phyloP scores from a whole-genome alignment of 1,284 basidiomycete species.

The Trichosporon sp. region DNA sequence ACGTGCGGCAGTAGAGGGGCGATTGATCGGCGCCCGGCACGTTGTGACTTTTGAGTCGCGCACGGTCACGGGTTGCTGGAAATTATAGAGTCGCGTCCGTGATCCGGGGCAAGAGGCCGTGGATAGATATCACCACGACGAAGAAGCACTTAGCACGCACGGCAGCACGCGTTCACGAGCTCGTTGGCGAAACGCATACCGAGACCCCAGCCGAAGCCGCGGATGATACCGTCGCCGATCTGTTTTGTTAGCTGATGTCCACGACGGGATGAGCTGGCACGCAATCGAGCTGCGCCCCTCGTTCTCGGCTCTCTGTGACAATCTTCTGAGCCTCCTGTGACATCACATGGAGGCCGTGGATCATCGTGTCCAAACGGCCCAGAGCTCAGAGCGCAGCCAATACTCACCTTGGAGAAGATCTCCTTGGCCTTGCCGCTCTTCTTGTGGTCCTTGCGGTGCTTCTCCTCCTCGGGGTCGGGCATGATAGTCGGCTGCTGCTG shows the following conservation, averaged over 20 bases:
- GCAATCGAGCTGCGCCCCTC: too few species aligned
- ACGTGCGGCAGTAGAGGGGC: background rate
- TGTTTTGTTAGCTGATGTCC: background rate
- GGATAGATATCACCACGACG: too few species aligned
- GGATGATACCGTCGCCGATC: slow-evolving; percentile 24
- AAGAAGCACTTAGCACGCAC: background rate
- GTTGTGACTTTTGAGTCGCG: background rate
- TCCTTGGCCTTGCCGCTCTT: slow-evolving; percentile 15
- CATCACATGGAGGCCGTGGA: too few species aligned
- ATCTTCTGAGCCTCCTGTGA: too few species aligned
- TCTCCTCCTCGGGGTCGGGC: slow-evolving; percentile 14
- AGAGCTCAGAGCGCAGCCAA: too few species aligned
- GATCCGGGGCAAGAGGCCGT: background rate
- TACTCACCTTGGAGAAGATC: slow-evolving; percentile 21
- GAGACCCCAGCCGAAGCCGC: slow-evolving; percentile 26
- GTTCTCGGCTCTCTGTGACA: too few species aligned
- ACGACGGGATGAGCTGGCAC: too few species aligned
- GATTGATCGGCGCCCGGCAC: background rate
- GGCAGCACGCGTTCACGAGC: slow-evolving; percentile 23
- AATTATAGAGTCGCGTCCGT: background rate
- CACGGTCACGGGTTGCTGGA: background rate
- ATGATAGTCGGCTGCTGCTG: slow-evolving; percentile 20
- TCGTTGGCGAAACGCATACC: slow-evolving; percentile 24
- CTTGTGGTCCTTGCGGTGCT: slow-evolving; percentile 11
- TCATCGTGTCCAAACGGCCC: too few species aligned